Base-by-base conservation (phyloP, 257 asterid species). In the Penstemon barbatus region DNA sequence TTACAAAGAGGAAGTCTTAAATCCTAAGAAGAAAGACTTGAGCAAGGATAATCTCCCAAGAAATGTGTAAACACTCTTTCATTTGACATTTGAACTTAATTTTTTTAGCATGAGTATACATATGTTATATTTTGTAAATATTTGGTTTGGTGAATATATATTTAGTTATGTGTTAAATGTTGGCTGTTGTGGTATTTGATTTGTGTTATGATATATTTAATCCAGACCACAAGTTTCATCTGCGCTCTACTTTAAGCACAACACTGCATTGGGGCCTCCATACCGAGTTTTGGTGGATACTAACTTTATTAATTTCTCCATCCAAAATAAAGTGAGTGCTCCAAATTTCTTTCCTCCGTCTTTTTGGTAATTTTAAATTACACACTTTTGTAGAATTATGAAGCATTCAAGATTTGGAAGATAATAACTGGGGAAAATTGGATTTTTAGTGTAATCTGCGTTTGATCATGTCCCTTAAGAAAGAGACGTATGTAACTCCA, bases 211-310 rank as follows among this genome's bases (percentile, higher is more conserved):
- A 10, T 12, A 25, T 60, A 5, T 45, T 71, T 46, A 11, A 49
- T 81, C 82, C 86, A 94, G 99, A 19, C 99, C 99, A 7, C 86
- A 88, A 58, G 89, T 88, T 75, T 84, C 97, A 0, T 87, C 99
- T 40, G 96, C 99, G 1, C 96, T 94, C 43, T 94, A 77, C 81
- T 91, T 91, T 88, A 79, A 71, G 80, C 79, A 94, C 73, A 94
- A 94, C 81, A 82, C 97, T 51, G 99, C 96, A 0, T 69, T 94
- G 80, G 99, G 97, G 38, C 99, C 97, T 6, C 99, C 99, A 0
- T 94, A 94, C 40, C 83, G 84, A 54, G 95, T 94, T 69, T 70
- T 94, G 79, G 92, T 94, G 33, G 99, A 94, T 84, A 94, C 99
- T 65, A 94, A 94, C 81, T 91, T 94, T 79, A 94, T 94, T 68